Conservation (phyloP, 1,139 yeast genomes). For the Zygosaccharomyces pseudobailii region DNA sequence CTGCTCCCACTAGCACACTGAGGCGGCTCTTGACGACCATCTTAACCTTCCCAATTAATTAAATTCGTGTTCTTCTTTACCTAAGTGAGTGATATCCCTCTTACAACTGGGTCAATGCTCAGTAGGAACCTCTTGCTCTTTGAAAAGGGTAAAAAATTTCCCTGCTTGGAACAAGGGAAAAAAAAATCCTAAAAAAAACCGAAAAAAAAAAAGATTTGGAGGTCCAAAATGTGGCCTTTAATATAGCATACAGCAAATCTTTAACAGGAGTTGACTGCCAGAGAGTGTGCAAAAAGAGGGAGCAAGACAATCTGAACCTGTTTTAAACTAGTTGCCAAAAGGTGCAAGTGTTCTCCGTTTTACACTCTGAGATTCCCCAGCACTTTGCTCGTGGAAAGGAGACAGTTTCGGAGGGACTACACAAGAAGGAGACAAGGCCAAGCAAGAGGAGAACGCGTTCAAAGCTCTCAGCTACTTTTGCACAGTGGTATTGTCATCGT, state of each 20-base stretch:
- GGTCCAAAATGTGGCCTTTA: neutral
- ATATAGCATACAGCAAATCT: neutral
- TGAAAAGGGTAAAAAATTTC: constrained; percentile 2
- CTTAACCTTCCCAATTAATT: neutral
- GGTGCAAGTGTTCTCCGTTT: neutral
- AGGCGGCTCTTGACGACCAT: constrained; percentile 11
- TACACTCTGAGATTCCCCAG: neutral
- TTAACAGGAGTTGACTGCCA: neutral
- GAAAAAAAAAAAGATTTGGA: neutral
- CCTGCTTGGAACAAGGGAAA: constrained; percentile 1
- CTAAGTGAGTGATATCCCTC: neutral
- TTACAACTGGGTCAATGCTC: neutral
- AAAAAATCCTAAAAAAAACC: neutral
- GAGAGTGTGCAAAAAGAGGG: neutral
- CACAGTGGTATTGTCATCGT: neutral
- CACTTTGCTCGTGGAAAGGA: neutral
- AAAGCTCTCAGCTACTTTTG: neutral
- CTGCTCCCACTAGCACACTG: constrained; percentile 17
- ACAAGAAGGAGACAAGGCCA: neutral
- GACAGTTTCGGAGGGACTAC: neutral
- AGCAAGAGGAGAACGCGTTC: neutral
- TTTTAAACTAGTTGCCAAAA: neutral
- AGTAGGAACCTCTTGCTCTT: neutral
- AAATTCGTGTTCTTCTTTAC: neutral
- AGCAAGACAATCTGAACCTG: neutral